phyloP scores from a whole-genome alignment of 2,329 filamentous ascomycete species.

The Samsoniella hepiali region DNA sequence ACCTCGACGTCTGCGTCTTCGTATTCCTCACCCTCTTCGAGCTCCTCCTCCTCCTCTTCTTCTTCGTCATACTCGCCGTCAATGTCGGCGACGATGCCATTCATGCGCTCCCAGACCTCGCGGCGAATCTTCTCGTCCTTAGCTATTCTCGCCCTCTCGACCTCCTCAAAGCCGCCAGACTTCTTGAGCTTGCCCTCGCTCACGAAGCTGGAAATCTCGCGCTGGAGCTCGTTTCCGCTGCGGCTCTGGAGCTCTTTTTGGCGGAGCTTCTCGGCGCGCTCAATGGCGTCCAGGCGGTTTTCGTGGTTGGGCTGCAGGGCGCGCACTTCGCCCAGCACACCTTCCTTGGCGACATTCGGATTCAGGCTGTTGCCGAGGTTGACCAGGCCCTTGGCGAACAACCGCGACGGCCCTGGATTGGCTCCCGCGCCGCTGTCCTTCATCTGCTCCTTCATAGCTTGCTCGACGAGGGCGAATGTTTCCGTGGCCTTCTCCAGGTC shows the following conservation, averaged over 20 bases:
- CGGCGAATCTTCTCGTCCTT: slow-evolving; percentile 84
- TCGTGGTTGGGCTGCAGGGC: slow-evolving; percentile 94
- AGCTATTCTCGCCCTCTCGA: slow-evolving; percentile 75
- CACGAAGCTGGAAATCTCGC: slow-evolving; percentile 82
- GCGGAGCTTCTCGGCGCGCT: slow-evolving; percentile 88
- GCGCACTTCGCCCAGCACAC: slow-evolving; percentile 86
- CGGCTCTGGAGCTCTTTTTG: slow-evolving; percentile 83
- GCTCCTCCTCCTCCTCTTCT: slow-evolving; percentile 21
- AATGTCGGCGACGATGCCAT: slow-evolving; percentile 47
- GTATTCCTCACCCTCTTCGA: slow-evolving; percentile 20
- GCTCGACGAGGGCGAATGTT: slow-evolving; percentile 92
- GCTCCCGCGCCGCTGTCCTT: slow-evolving; percentile 61
- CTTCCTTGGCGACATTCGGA: slow-evolving; percentile 81
- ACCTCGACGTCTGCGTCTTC: slow-evolving; percentile 17
- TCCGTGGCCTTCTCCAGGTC: slow-evolving; percentile 92
- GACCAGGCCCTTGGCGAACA: slow-evolving; percentile 53
- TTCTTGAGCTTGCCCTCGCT: slow-evolving; percentile 92
- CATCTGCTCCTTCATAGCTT: slow-evolving; percentile 97
- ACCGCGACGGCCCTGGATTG: slow-evolving; percentile 50
- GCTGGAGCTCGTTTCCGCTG: slow-evolving; percentile 71
- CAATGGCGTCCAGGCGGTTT: slow-evolving; percentile 87
- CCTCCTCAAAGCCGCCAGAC: slow-evolving; percentile 90
- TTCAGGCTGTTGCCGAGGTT: slow-evolving; percentile 58
- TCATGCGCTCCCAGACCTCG: slow-evolving; percentile 70
- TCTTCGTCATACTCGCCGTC: slow-evolving; percentile 27